These are phyloP conservation scores for Panicum virgatum DNA, from an alignment of 202 grass and related monocot species.

Conservation along the genomic window DNA sequence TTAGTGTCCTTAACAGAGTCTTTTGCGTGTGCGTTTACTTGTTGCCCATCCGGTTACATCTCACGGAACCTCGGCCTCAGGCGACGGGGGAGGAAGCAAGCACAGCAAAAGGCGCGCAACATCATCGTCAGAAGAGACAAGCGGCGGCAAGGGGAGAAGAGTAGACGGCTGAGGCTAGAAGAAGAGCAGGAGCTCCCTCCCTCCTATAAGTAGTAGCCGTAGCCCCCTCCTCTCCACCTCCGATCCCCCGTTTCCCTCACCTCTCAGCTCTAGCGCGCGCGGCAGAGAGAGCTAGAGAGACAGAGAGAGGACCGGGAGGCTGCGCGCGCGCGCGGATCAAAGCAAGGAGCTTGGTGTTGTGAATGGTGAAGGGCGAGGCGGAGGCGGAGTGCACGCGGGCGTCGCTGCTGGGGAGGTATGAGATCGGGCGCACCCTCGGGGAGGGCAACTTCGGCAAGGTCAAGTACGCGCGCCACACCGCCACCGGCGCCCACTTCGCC, in stretches of 20 bases:
- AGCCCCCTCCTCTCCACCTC: not conserved
- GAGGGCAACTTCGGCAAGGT: conserved; percentile 93
- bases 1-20: not conserved
- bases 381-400: conserved; percentile 36
- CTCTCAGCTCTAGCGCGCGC: not conserved
- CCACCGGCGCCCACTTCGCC: conserved; percentile 59
- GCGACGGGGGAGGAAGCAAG: no score
- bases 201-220: conserved; percentile 42
- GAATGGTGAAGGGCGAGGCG: conserved; percentile 54
- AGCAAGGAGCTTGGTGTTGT: not conserved
- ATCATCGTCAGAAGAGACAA: not conserved
- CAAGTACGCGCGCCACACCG: conserved; percentile 63
- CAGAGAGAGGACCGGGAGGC: not conserved
- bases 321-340: not conserved
- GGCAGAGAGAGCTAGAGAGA: not conserved
- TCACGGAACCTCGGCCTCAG: not conserved
- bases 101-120: no score
- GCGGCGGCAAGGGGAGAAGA: not conserved
- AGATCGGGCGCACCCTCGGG: conserved; percentile 73
- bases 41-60: conserved; percentile 4
- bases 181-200: not conserved
- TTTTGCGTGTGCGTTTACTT: conserved; percentile 43
- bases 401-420: conserved; percentile 70
- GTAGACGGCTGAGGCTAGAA: not conserved
- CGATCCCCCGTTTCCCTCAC: not conserved